phyloP scores from a whole-genome alignment of 2,329 filamentous ascomycete genomes.

The Penicillium hordei region DNA sequence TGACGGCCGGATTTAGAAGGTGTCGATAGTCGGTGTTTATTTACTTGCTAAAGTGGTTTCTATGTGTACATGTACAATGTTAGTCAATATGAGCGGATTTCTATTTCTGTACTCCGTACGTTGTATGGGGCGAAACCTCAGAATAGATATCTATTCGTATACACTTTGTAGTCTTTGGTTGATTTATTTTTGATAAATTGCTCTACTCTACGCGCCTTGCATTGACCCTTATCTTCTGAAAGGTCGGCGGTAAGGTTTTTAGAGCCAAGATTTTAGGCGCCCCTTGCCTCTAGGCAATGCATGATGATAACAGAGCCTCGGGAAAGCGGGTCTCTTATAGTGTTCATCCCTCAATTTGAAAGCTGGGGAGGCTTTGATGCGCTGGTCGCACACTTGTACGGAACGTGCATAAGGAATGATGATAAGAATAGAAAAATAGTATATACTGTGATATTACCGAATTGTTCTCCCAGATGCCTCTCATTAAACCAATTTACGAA shows the following conservation, averaged over 20 bases:
- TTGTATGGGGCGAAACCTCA: neutral
- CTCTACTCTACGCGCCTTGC: neutral
- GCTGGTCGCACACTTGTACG: neutral
- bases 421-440: neutral
- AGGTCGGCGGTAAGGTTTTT: neutral
- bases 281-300: slow-evolving; percentile 6
- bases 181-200: neutral
- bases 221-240: neutral
- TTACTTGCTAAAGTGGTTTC: neutral
- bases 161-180: neutral
- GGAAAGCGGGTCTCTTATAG: neutral
- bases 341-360: neutral
- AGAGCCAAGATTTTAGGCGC: neutral
- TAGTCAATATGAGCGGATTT: neutral
- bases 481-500: neutral
- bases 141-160: neutral
- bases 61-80: neutral
- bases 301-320: neutral
- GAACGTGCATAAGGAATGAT: neutral
- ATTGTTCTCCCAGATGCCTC: neutral
- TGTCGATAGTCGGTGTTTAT: neutral
- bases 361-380: neutral
- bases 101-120: neutral
- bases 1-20: neutral
- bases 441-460: slow-evolving; percentile 3